phyloP scores from a whole-genome alignment of 2,329 filamentous ascomycete species.

The Thielaviopsis populi region DNA sequence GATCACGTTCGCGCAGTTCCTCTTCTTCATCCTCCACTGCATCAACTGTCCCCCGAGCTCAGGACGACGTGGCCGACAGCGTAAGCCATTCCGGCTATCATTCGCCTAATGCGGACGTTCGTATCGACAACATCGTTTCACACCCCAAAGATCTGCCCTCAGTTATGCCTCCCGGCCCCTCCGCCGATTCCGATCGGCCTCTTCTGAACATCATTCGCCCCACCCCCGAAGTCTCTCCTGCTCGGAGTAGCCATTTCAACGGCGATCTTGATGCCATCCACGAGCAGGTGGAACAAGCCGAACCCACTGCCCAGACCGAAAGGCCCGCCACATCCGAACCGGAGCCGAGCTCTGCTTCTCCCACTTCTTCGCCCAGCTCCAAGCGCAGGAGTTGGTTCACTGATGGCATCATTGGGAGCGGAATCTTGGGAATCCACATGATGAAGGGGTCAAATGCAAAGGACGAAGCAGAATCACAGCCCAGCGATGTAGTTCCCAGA shows the following conservation, averaged over 20 bases:
- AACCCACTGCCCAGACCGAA: background rate
- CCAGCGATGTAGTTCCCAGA: background rate
- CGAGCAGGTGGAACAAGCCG: constrained; percentile 6
- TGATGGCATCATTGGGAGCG: background rate
- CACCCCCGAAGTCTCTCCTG: constrained; percentile 41
- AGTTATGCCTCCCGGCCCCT: constrained; percentile 22
- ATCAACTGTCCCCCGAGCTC: background rate
- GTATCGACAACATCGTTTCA: constrained; percentile 42
- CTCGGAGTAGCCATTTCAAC: constrained; percentile 17
- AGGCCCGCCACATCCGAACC: background rate
- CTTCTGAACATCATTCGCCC: constrained; percentile 46
- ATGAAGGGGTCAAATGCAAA: background rate
- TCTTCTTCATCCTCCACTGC: background rate
- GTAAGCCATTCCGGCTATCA: constrained; percentile 28
- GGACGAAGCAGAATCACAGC: background rate
- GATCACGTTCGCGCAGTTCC: background rate
- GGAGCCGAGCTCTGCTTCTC: background rate
- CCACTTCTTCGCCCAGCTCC: background rate
- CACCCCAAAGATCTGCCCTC: constrained; percentile 32
- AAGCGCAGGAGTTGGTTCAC: background rate
- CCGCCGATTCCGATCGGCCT: constrained; percentile 40
- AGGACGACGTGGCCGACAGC: background rate
- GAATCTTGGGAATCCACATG: background rate
- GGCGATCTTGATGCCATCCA: constrained; percentile 8
- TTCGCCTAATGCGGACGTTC: constrained; percentile 48